A percentile compares a stretch with the other conserved stretches of the same genome.
Conservation (phyloP, 192 early-diverging fungal genomes). For the Umbelopsis isabellina region DNA sequence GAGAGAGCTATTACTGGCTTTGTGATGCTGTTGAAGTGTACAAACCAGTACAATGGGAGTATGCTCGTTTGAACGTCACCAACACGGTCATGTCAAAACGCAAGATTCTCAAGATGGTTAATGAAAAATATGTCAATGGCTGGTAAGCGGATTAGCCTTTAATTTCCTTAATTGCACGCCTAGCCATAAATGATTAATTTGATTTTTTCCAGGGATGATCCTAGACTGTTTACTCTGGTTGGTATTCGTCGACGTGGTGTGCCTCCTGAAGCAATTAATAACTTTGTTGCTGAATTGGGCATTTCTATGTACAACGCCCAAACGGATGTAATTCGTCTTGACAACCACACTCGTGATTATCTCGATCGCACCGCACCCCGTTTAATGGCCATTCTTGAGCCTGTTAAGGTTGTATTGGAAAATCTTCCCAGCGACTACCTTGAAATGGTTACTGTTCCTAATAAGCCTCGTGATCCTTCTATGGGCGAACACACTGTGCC, state of each 20-base stretch:
- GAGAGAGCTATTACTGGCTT: conserved; percentile 99
- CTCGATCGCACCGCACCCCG: conserved; percentile 92
- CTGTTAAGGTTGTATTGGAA: conserved; percentile 85
- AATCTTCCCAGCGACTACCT: conserved; percentile 86
- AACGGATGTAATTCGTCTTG: conserved; percentile 87
- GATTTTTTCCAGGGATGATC: conserved; percentile 74
- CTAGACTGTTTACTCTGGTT: conserved; percentile 93
- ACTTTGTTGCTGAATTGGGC: conserved; percentile 94
- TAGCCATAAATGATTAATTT: background rate
- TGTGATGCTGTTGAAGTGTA: conserved; percentile 97
- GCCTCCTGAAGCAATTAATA: conserved; percentile 96
- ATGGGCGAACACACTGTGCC: conserved; percentile 89
- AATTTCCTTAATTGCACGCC: background rate
- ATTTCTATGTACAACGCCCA: conserved; percentile 80
- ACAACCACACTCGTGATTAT: conserved; percentile 94
- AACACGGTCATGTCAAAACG: conserved; percentile 98
- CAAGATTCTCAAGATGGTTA: conserved; percentile 91
- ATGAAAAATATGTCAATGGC: conserved; percentile 72
- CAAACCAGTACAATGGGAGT: conserved; percentile 99
- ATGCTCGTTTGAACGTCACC: conserved; percentile 90
- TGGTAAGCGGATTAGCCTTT: conserved; percentile 51
- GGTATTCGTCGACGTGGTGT: conserved; percentile 96
- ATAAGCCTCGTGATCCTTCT: conserved; percentile 85
- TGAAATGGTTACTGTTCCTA: conserved; percentile 82
- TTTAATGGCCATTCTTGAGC: conserved; percentile 88